Evolutionary conservation across 1,284 basidiomycete genomes (phyloP).

Genomic region (Amylostereum areolatum): DNA sequence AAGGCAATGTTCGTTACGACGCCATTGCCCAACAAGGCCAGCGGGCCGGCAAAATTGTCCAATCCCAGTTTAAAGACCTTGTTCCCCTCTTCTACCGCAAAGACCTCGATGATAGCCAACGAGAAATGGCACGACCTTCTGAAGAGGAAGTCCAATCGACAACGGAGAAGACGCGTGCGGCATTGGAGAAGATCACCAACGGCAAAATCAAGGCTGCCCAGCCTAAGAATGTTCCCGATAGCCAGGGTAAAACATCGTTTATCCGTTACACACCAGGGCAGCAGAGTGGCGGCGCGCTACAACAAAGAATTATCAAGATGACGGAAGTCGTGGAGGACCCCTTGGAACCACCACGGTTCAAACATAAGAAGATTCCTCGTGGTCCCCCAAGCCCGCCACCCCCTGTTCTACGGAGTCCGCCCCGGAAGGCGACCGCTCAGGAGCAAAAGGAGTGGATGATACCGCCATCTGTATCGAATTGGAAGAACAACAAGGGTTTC

Average conservation of each 20-base stretch:
- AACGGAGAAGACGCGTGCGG: conserved; percentile 84
- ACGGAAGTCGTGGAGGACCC: conserved; percentile 96
- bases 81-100: conserved; percentile 89
- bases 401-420: conserved; percentile 94
- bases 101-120: conserved; percentile 74
- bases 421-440: conserved; percentile 90
- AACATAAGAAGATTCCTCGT: conserved; percentile 96
- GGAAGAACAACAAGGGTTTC: conserved; percentile 99
- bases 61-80: conserved; percentile 96
- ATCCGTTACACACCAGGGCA: conserved; percentile 96
- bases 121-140: conserved; percentile 84
- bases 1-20: conserved; percentile 96
- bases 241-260: conserved; percentile 77
- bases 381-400: conserved; percentile 96
- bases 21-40: conserved; percentile 96
- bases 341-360: conserved; percentile 93
- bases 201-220: conserved; percentile 97
- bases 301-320: conserved; percentile 99
- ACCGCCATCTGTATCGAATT: conserved; percentile 98
- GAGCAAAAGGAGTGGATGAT: conserved; percentile 99
- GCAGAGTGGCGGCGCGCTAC: conserved; percentile 66
- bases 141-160: conserved; percentile 87
- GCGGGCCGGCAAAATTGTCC: conserved; percentile 77
- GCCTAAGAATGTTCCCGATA: conserved; percentile 81
- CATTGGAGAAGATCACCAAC: conserved; percentile 89